phyloP scores from a whole-genome alignment of 148 eudicot genomes.

The Beta vulgaris region DNA sequence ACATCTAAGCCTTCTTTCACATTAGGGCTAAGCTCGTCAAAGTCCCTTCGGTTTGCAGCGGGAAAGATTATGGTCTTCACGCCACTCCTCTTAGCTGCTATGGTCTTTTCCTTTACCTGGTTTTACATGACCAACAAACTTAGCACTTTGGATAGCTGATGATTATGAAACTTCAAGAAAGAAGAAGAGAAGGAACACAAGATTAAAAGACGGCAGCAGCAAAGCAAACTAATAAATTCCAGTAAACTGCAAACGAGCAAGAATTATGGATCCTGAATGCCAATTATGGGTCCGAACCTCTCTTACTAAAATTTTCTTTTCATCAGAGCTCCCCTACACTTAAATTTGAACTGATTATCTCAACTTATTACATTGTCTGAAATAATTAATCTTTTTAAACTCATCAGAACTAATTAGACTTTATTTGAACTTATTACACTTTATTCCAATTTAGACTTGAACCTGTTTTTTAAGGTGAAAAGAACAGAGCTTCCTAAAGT shows the following conservation, averaged over 20 bases:
- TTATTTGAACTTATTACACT: background rate
- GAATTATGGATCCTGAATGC: background rate
- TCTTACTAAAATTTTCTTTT: background rate
- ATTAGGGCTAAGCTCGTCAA: conserved; percentile 78
- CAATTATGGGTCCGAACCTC: background rate
- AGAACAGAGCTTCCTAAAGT: background rate
- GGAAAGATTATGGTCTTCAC: conserved; percentile 93
- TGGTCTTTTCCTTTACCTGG: conserved; percentile 96
- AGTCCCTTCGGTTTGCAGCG: conserved; percentile 86
- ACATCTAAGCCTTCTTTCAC: conserved; percentile 98
- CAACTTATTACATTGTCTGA: background rate
- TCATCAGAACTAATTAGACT: background rate
- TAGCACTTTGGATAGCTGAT: background rate
- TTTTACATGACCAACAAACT: conserved; percentile 18
- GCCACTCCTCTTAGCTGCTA: conserved; percentile 90
- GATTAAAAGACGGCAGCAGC: background rate
- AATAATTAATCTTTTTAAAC: background rate
- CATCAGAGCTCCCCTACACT: background rate
- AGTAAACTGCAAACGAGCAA: background rate
- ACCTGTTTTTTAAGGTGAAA: background rate
- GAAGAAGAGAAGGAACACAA: background rate
- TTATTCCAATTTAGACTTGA: background rate
- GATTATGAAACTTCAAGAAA: background rate
- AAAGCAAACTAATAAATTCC: background rate
- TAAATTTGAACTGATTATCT: background rate